Base-by-base conservation (phyloP, 2,329 filamentous ascomycete genomes). In the Aaosphaeria pasadenensis region DNA sequence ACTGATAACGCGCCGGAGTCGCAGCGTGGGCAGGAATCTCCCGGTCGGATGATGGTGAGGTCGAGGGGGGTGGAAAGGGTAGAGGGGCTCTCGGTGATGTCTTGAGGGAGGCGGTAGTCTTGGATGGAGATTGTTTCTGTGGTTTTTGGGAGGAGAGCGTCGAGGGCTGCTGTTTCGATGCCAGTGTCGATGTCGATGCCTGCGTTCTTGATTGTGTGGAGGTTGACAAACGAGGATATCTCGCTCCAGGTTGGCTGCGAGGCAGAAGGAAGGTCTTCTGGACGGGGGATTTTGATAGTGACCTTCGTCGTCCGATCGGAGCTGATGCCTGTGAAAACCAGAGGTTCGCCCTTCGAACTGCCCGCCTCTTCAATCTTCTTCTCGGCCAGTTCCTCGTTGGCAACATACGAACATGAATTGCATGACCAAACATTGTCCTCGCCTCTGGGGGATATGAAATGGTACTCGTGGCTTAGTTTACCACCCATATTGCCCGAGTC, bases 401-500 rank as follows among this genome's bases (percentile, higher is more conserved):
- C 87, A 1, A 87, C 81, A 63, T 91, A 89, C 32, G 80, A 77
- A 66, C 94, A 99, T 7, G 70, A 73, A 24, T 74, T 73, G 67
- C 94, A 99, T 52, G 77, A 85, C 53, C 95, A 82, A 35, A 99
- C 79, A 1, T 83, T 85, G 62, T 99, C 94, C 67, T 97, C 94
- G 6, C 94, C 94, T 43, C 87, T 85, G 0, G 80, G 65, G 30
- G 86, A 89, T 1, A 87, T 80, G 44, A 96, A 86, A 65, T 96
- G 94, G 65, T 95, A 99, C 63, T 99, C 94, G 66, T 99, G 94
- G 67, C 91, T 97, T 35, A 96, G 73, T 56, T 86, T 87, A 9
- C 94, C 94, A 31, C 94, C 94, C 82, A 99, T 99, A 56, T 90
- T 89, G n/a, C 94, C 94, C 1, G 92, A 96, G 67, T 91, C 91